Conservation (phyloP, 257 asterid genomes). For the Cordia subcordata region DNA sequence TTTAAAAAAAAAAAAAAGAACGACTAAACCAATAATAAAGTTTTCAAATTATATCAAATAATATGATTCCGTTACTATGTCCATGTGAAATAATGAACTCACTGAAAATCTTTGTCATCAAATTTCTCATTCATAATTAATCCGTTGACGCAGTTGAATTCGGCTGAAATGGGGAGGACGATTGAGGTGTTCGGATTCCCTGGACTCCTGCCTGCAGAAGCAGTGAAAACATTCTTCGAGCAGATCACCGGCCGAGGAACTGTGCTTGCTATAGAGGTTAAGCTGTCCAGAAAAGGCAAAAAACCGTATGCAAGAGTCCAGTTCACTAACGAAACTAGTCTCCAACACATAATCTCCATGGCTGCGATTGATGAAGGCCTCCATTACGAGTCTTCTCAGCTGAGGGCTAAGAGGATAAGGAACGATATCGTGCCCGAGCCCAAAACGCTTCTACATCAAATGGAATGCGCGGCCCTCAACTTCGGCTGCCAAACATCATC, state of each 20-base stretch:
- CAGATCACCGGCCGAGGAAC: conserved; percentile 34
- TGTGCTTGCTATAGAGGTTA: conserved; percentile 56
- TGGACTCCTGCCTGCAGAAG: conserved; percentile 29
- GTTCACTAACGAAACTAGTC: conserved; percentile 27
- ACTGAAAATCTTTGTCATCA: no score
- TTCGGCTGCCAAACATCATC: conserved; percentile 64
- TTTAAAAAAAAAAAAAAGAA: no score
- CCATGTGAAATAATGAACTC: no score
- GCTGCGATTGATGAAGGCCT: conserved; percentile 35
- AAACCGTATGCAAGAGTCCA: conserved; percentile 72
- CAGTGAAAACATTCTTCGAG: conserved; percentile 37
- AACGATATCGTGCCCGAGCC: conserved; percentile 32
- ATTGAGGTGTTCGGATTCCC: conserved; percentile 54
- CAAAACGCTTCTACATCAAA: conserved; percentile 23
- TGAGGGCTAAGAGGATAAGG: conserved; percentile 40
- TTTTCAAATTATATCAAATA: no score
- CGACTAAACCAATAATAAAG: no score
- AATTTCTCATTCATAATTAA: no score
- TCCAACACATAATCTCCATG: conserved; percentile 27
- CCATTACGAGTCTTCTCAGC: conserved; percentile 43
- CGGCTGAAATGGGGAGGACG: conserved; percentile 36
- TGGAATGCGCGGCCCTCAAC: conserved; percentile 38
- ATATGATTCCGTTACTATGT: no score
- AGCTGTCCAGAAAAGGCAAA: conserved; percentile 26
- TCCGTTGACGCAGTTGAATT: not conserved